Base-by-base conservation (phyloP, 2,329 filamentous ascomycete species). In the Botryotinia narcissicola region DNA sequence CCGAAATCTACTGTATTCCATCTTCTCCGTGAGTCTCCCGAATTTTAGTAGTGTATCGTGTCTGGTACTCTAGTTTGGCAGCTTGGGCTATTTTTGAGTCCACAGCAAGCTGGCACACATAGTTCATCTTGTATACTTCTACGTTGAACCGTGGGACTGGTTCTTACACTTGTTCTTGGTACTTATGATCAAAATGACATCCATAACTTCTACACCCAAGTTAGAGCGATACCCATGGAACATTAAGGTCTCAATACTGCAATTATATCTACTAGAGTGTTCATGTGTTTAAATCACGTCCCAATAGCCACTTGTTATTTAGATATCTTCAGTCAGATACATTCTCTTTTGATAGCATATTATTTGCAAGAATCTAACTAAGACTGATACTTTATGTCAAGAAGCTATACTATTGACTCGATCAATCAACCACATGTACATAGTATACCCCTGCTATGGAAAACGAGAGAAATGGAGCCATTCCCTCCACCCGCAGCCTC, bases 81-180 rank as follows among this genome's bases (percentile, higher is more conserved):
- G 10, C 10, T n/a, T 51, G 12, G 10, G 5, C 7, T n/a, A 0
- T 51, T n/a, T n/a, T 4, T n/a, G 12, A n/a, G 10, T n/a, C 10
- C 48, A 51, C 12, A 25, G 14, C 4, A 51, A 51, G 46, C 46
- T 12, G 22, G 9, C 1, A 25, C 1, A 25, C 46, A 48, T 12
- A 48, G 3, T 8, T 9, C 48, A n/a, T 25, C 12, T n/a, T n/a
- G 10, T 51, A 16, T n/a, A 6, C 1, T 9, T 51, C 4, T n/a
- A 51, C 0, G 4, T 51, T 3, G 1, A n/a, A 7, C 46, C 22
- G n/a, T 3, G 22, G 3, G 4, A 25, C 9, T 51, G 46, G 0
- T 25, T 4, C 9, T 42, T 42, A 16, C 14, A 42, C 14, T 42
- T 16, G 12, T 42, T 42, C 40, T 42, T 42, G 37, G 10, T 40